Percentiles rank a stretch among this genome's conserved stretches.
phyloP scores from a whole-genome alignment of 2,329 filamentous ascomycete genomes.

The Tolypocladium album region DNA sequence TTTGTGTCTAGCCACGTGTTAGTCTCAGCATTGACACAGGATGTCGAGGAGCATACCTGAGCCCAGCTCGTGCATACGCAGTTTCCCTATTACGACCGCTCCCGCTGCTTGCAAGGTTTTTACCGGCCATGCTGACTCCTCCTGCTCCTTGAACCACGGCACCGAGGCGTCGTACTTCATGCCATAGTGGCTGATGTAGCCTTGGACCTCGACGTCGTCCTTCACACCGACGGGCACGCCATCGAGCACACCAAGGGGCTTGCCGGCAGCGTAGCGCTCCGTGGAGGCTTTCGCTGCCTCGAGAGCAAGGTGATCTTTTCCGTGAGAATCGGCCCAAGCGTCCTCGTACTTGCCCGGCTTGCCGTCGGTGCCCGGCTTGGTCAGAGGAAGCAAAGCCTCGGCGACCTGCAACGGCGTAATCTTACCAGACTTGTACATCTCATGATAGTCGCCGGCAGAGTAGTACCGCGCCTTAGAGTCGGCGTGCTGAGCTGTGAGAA shows the following conservation, averaged over 20 bases:
- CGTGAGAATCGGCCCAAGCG: constrained; percentile 61
- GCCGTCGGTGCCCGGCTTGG: constrained; percentile 45
- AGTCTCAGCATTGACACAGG: background rate
- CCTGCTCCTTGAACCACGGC: constrained; percentile 37
- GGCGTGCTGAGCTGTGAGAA: constrained; percentile 28
- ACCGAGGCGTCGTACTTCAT: constrained; percentile 47
- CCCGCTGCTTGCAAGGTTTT: constrained; percentile 62
- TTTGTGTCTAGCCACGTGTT: constrained; percentile 46
- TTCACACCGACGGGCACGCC: constrained; percentile 78
- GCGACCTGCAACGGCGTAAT: constrained; percentile 63
- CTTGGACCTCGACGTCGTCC: constrained; percentile 64
- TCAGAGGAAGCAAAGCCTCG: constrained; percentile 60
- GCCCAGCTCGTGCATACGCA: constrained; percentile 72
- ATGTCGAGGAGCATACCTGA: constrained; percentile 33
- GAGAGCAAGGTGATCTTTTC: constrained; percentile 44
- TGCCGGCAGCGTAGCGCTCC: constrained; percentile 56
- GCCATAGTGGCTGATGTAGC: constrained; percentile 58
- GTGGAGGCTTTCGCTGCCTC: constrained; percentile 65
- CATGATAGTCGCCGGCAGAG: constrained; percentile 66
- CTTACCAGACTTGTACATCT: constrained; percentile 58
- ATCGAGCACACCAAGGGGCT: constrained; percentile 59
- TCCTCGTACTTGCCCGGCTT: constrained; percentile 49
- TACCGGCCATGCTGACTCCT: constrained; percentile 59
- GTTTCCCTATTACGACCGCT: constrained; percentile 64
- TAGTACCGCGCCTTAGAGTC: constrained; percentile 45